Conservation (phyloP, 1,284 basidiomycete genomes). For the Ustilago loliicola region DNA sequence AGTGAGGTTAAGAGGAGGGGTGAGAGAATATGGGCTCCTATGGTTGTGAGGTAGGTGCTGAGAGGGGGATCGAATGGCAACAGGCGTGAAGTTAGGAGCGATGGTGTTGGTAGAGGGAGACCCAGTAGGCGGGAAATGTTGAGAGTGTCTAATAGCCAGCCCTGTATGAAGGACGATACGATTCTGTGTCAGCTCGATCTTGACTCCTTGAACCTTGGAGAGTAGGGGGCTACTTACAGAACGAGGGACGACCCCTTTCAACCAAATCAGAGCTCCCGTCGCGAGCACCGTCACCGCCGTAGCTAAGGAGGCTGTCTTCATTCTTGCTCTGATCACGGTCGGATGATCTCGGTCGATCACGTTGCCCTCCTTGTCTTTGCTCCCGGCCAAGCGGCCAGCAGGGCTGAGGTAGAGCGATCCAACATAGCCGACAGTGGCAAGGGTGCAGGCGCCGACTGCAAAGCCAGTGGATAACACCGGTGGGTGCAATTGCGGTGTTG, state of each 20-base stretch:
- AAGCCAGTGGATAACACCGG: slow-evolving; percentile 33
- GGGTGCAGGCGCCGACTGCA: slow-evolving; percentile 32
- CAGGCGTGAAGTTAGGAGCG: slow-evolving; percentile 39
- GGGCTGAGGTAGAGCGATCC: slow-evolving; percentile 73
- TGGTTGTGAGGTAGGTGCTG: neutral
- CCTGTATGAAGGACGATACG: slow-evolving; percentile 7
- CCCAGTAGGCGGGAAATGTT: slow-evolving; percentile 47
- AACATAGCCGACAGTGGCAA: slow-evolving; percentile 72
- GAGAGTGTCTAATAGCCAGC: slow-evolving; percentile 34
- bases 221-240: slow-evolving; percentile 23
- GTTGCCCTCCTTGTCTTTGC: slow-evolving; percentile 25
- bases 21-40: slow-evolving; percentile 11
- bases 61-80: slow-evolving; percentile 53
- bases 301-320: slow-evolving; percentile 44
- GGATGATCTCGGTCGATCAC: slow-evolving; percentile 54
- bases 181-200: neutral
- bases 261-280: slow-evolving; percentile 30
- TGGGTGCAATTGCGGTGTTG: slow-evolving; percentile 8
- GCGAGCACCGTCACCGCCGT: slow-evolving; percentile 25
- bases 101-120: slow-evolving; percentile 49
- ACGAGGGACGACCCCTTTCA: slow-evolving; percentile 15
- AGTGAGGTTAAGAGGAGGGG: slow-evolving; percentile 75
- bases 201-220: neutral
- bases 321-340: slow-evolving; percentile 44
- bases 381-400: slow-evolving; percentile 30